Evolutionary conservation across 805 yeast species (phyloP), one percentile per base, ranked within the genome.

Genomic region (Lipomyces sp.): DNA sequence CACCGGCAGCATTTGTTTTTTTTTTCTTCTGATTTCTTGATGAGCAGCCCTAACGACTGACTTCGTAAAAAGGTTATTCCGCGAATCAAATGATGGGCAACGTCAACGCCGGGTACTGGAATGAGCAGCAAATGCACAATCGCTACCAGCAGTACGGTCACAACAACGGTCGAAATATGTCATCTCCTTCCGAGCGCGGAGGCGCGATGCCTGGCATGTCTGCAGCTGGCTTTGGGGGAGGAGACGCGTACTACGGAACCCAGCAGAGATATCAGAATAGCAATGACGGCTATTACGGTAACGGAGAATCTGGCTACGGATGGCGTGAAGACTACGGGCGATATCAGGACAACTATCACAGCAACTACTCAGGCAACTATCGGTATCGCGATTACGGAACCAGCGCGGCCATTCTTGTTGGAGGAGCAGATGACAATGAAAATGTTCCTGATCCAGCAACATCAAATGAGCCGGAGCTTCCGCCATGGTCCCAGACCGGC

Each of bases 31-130:
- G 16, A 19, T n/a, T 29, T 29, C 21, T 14, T 32, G 13, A 11
- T 24, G 21, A n/a, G 13, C 33, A 38, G 10, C 11, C 14, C 7
- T 16, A 22, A 22, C 18, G 14, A 21, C 28, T 22, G 18, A 37
- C 18, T 24, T 26, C 24, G 33, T 39, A n/a, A 39, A n/a, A 44
- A 50, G 46, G 55, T 42, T 32, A 33, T 24, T 28, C 32, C 19
- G 21, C 36, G 24, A 48, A 14, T 22, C 45, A 41, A 34, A 7
- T 32, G 37, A 29, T 24, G 28, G 18, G 16, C n/a, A 32, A 21
- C 37, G 43, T 18, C 33, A 35, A 39, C 7, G 44, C 21, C 46
- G 45, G 29, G 7, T 44, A 43, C 33, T 45, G 53, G 49, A 39
- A 40, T 22, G 51, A 43, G 45, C 39, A 33, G 16, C 48, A 29